These are phyloP conservation scores for Magnusiomyces magnusii DNA, from an alignment of 1,139 yeast genomes.

Conservation along the genomic window DNA sequence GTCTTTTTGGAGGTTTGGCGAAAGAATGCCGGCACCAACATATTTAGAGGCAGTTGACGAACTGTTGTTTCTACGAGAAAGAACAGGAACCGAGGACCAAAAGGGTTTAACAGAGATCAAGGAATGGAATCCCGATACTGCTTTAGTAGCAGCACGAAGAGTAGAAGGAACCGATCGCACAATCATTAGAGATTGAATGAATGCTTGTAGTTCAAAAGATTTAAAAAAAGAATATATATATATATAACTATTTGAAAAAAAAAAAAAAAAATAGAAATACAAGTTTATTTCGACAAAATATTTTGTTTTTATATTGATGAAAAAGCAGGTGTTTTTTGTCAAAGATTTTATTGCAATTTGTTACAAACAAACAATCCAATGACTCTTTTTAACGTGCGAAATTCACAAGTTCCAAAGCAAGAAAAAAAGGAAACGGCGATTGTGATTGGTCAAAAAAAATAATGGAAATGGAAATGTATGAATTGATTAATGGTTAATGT, in stretches of 20 bases:
- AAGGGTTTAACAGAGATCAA: background rate
- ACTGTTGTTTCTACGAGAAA: constrained; percentile 17
- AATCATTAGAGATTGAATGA: constrained; percentile 3
- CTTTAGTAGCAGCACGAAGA: background rate
- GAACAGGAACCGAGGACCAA: background rate
- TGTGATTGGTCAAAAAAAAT: background rate
- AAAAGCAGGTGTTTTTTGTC: no score
- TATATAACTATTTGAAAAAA: background rate
- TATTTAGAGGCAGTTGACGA: constrained; percentile 35
- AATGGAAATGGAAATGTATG: no score
- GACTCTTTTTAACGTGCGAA: background rate
- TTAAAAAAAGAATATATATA: constrained; percentile 2
- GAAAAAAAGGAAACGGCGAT: background rate
- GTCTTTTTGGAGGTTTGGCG: constrained; percentile 42
- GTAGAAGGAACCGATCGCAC: constrained; percentile 2
- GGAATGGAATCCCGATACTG: constrained; percentile 25
- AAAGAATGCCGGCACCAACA: constrained; percentile 50
- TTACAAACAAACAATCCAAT: no score
- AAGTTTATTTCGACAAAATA: no score
- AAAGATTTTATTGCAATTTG: no score
- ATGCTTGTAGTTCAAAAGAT: background rate
- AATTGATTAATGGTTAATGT: no score
- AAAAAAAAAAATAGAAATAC: constrained; percentile 3
- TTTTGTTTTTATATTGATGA: no score
- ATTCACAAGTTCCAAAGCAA: background rate